Conservation (phyloP, 2,329 filamentous ascomycete species). For the Pestalotiopsis fici region DNA sequence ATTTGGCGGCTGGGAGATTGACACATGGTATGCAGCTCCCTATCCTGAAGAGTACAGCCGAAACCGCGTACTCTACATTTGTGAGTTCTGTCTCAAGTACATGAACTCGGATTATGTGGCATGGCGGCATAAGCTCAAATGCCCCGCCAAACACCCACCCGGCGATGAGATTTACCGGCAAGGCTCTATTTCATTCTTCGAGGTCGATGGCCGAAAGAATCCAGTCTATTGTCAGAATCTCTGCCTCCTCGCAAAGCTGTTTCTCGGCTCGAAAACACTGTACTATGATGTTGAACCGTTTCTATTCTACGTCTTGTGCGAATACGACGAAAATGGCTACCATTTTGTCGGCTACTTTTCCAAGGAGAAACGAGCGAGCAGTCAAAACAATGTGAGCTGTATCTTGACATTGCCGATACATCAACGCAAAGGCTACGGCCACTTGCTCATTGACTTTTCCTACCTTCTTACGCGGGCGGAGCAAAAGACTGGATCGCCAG, state of each 20-base stretch:
- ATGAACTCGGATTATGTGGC: slow-evolving; percentile 99
- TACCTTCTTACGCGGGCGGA: slow-evolving; percentile 94
- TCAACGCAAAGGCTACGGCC: slow-evolving; percentile 94
- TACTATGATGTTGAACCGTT: slow-evolving; percentile 99
- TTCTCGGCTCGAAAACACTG: slow-evolving; percentile 96
- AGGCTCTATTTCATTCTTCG: slow-evolving; percentile 89
- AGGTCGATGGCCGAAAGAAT: slow-evolving; percentile 95
- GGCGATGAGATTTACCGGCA: slow-evolving; percentile 97
- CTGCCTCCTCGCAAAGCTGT: slow-evolving; percentile 92
- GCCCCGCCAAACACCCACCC: slow-evolving; percentile 92
- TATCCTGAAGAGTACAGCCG: slow-evolving; percentile 98
- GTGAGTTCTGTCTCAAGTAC: slow-evolving; percentile 98
- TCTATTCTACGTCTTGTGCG: slow-evolving; percentile 94
- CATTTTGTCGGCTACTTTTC: slow-evolving; percentile 99
- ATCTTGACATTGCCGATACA: slow-evolving; percentile 96
- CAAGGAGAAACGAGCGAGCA: slow-evolving; percentile 94
- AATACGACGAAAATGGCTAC: slow-evolving; percentile 87
- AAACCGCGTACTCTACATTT: slow-evolving; percentile 96
- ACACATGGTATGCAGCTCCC: slow-evolving; percentile 98
- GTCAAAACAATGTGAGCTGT: slow-evolving; percentile 96
- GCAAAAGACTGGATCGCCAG: slow-evolving; percentile 90
- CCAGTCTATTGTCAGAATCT: slow-evolving; percentile 99
- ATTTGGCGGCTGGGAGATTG: slow-evolving; percentile 96
- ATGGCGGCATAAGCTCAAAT: slow-evolving; percentile 97
- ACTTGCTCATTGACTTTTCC: slow-evolving; percentile 96